Percentiles rank a stretch among this genome's conserved stretches.
Evolutionary conservation across 2,329 filamentous ascomycete species (phyloP).

Genomic region (Alternaria solani): DNA sequence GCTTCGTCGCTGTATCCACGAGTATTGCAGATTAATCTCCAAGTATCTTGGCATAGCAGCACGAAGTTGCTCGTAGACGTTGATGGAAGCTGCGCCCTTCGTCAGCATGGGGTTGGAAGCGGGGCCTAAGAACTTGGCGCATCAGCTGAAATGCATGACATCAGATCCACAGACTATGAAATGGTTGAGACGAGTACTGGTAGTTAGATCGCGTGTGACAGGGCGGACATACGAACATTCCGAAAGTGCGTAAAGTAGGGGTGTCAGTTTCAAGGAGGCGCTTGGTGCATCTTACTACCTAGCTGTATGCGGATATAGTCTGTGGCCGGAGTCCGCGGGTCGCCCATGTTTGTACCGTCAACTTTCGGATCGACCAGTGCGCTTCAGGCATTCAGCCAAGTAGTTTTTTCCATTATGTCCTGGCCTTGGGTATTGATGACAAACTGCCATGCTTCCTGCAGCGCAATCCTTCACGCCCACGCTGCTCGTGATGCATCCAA

Average conservation of each 20-base stretch:
- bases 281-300: neutral
- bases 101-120: neutral
- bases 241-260: neutral
- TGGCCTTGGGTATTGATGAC: neutral
- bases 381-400: neutral
- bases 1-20: neutral
- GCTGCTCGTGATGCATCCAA: neutral
- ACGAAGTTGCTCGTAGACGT: neutral
- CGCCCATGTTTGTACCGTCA: neutral
- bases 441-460: neutral
- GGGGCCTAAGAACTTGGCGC: neutral
- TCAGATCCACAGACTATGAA: neutral
- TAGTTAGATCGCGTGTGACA: neutral
- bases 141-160: neutral
- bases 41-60: neutral
- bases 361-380: neutral
- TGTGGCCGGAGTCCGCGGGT: neutral
- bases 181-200: neutral
- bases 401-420: neutral
- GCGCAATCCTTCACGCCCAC: neutral
- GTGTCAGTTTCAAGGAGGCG: neutral
- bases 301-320: neutral
- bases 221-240: neutral
- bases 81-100: neutral
- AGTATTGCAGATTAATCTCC: neutral